phyloP scores from a whole-genome alignment of 495 filamentous ascomycete species.

The Aspergillus ellipticus region DNA sequence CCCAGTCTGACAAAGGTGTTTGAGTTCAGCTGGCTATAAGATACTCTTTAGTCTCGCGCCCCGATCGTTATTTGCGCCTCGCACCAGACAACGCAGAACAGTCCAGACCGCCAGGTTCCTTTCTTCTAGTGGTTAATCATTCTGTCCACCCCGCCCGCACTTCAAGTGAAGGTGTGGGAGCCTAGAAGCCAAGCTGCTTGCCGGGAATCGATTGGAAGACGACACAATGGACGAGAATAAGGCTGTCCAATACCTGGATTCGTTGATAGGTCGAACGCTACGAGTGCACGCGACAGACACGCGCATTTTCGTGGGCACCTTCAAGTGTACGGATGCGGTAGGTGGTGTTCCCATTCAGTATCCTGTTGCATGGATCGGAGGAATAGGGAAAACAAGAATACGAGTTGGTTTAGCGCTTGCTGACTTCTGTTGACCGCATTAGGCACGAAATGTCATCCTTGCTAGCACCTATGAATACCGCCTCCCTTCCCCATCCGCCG shows the following conservation, averaged over 20 bases:
- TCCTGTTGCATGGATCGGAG: constrained; percentile 1
- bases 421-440: constrained; percentile 18
- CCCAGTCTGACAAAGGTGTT: not conserved
- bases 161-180: not conserved
- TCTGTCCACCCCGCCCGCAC: constrained; percentile 3
- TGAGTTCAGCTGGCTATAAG: not conserved
- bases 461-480: constrained; percentile 85
- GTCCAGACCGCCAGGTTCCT: constrained; percentile 8
- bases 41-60: not conserved
- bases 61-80: not conserved
- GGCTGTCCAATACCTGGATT: constrained; percentile 42
- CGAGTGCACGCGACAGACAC: constrained; percentile 78
- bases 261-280: constrained; percentile 52
- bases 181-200: not conserved
- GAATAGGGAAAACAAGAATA: constrained; percentile 2
- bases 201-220: constrained; percentile 7
- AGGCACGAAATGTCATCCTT: constrained; percentile 86
- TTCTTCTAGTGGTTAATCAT: constrained; percentile 6
- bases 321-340: constrained; percentile 95
- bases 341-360: constrained; percentile 15
- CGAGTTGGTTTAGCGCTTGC: not conserved
- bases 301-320: constrained; percentile 82
- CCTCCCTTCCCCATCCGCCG: constrained; percentile 52
- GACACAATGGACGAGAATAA: constrained; percentile 38
- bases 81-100: constrained; percentile 9